Percentiles rank a stretch among this genome's conserved stretches.
phyloP scores from a whole-genome alignment of 2,329 filamentous ascomycete genomes.

The Orbilia quercus region DNA sequence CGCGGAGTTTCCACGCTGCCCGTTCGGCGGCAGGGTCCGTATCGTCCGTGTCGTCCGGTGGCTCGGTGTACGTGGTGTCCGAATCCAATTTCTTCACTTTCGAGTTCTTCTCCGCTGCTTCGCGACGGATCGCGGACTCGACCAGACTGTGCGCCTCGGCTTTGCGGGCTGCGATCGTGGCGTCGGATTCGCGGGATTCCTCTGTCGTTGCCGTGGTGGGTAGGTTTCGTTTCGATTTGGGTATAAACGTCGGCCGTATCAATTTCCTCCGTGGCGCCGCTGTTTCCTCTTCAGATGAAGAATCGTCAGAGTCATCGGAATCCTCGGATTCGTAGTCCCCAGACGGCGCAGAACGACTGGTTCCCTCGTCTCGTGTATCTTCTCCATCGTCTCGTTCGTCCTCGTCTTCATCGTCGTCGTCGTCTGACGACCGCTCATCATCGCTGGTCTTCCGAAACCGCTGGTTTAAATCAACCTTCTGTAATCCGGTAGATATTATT shows the following conservation, averaged over 20 bases:
- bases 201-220: conserved; percentile 18
- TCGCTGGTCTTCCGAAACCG: conserved; percentile 58
- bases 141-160: conserved; percentile 81
- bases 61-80: conserved; percentile 73
- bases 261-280: conserved; percentile 70
- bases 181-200: conserved; percentile 27
- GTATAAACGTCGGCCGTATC: conserved; percentile 75
- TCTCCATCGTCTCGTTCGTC: conserved; percentile 42
- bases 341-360: conserved; percentile 28
- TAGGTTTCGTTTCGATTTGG: conserved; percentile 71
- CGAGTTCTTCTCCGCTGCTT: conserved; percentile 76
- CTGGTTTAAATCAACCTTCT: conserved; percentile 64
- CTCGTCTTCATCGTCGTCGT: conserved; percentile 45
- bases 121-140: conserved; percentile 86
- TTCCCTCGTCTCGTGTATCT: no score
- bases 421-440: conserved; percentile 55
- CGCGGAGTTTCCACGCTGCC: conserved; percentile 92
- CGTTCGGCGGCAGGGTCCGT: conserved; percentile 87
- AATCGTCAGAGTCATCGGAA: conserved; percentile 22
- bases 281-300: conserved; percentile 64
- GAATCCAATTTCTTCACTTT: conserved; percentile 89
- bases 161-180: conserved; percentile 69
- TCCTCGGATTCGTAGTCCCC: conserved; percentile 55
- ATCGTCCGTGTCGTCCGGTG: conserved; percentile 88
- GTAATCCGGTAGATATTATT: conserved; percentile 64